phyloP scores from a whole-genome alignment of 768 basidiomycete species.

The Gloeostereum incarnatum region DNA sequence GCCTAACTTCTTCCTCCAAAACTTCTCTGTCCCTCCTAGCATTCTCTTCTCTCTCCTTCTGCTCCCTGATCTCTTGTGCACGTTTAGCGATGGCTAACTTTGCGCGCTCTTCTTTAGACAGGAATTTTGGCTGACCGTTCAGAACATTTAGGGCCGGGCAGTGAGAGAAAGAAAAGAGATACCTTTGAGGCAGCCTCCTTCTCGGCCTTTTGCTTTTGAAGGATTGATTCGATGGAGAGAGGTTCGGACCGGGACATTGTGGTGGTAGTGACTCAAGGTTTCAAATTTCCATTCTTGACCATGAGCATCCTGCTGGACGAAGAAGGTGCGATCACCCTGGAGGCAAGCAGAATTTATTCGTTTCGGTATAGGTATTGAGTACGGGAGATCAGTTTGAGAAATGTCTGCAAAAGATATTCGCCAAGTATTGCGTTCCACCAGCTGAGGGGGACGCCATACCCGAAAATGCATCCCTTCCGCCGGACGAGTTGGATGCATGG shows the following conservation, averaged over 20 bases:
- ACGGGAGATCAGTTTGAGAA: slow-evolving; percentile 41
- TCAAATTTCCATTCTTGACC: slow-evolving; percentile 13
- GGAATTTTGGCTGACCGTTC: slow-evolving; percentile 73
- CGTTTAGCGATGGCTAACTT: slow-evolving; percentile 84
- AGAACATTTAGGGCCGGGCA: slow-evolving; percentile 1
- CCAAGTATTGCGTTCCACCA: slow-evolving; percentile 61
- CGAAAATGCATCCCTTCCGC: slow-evolving; percentile 47
- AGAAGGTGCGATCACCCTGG: slow-evolving; percentile 57
- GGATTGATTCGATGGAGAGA: slow-evolving; percentile 79
- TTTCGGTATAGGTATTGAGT: neutral
- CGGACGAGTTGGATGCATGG: slow-evolving; percentile 63
- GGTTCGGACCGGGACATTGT: slow-evolving; percentile 56
- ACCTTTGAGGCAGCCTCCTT: slow-evolving; percentile 90
- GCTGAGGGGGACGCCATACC: slow-evolving; percentile 18
- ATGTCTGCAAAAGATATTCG: slow-evolving; percentile 70
- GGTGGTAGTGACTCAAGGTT: slow-evolving; percentile 7
- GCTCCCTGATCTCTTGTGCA: slow-evolving; percentile 69
- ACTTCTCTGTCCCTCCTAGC: slow-evolving; percentile 51
- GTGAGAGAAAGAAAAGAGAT: slow-evolving; percentile 1
- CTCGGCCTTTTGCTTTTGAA: slow-evolving; percentile 82
- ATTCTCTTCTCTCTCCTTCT: slow-evolving; percentile 58
- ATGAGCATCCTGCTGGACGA: slow-evolving; percentile 49
- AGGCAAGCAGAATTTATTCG: slow-evolving; percentile 28
- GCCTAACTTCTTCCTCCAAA: slow-evolving; percentile 66
- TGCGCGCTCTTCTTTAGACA: slow-evolving; percentile 88